Evolutionary conservation across 208 protist species (phyloP).

Genomic region (Leishmania guyanensis): DNA sequence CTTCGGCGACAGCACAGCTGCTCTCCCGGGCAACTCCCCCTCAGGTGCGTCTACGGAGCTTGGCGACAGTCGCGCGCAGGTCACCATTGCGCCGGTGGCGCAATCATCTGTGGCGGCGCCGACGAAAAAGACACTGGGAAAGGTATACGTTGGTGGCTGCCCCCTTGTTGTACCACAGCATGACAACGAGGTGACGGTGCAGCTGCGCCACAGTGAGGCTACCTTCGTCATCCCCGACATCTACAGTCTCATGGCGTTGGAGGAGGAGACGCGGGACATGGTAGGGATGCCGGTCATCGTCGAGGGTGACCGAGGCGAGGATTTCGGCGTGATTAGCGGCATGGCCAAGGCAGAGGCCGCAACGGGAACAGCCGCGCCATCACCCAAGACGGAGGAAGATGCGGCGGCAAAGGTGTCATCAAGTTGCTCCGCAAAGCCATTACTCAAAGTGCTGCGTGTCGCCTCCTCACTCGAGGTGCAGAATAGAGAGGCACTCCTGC

Average conservation of each 20-base stretch:
- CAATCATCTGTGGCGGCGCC: background rate
- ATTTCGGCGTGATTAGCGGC: conserved; percentile 62
- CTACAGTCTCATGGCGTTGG: conserved; percentile 38
- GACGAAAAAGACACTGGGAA: conserved; percentile 37
- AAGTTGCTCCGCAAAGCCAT: background rate
- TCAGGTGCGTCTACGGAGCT: conserved; percentile 4
- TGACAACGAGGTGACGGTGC: conserved; percentile 61
- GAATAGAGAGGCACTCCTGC: conserved; percentile 38
- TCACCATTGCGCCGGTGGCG: background rate
- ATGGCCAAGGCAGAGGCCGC: conserved; percentile 13
- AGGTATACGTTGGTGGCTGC: conserved; percentile 58
- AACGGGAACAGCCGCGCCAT: background rate
- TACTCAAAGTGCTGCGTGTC: conserved; percentile 58
- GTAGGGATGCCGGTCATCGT: conserved; percentile 71
- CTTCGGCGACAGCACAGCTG: conserved; percentile 22
- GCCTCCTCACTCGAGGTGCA: conserved; percentile 53
- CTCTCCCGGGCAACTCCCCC: background rate
- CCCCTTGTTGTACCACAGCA: conserved; percentile 51
- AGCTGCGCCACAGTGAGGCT: conserved; percentile 49
- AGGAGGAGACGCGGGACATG: conserved; percentile 45
- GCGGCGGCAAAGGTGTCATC: background rate
- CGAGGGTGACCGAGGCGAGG: conserved; percentile 84
- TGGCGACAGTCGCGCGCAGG: background rate
- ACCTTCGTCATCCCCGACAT: conserved; percentile 60
- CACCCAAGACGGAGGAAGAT: conserved; percentile 28